Conservation (phyloP, 2,329 filamentous ascomycete species). For the Exophiala sp. region DNA sequence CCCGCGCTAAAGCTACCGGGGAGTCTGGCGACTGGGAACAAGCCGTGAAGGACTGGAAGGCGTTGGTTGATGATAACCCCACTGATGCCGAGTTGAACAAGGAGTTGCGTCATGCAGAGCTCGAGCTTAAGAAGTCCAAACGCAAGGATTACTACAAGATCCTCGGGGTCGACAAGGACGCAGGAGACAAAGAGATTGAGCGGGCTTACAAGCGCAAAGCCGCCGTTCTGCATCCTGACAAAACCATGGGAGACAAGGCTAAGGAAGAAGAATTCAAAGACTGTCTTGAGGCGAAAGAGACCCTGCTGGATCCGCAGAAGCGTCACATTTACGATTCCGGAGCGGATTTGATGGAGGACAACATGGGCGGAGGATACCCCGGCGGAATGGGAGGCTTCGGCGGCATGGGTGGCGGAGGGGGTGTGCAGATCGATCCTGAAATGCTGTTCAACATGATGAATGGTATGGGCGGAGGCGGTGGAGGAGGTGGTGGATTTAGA, state of each 20-base stretch:
- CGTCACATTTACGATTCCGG: slow-evolving; percentile 86
- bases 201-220: slow-evolving; percentile 94
- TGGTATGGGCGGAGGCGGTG: slow-evolving; percentile 34
- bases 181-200: slow-evolving; percentile 80
- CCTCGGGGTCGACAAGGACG: slow-evolving; percentile 78
- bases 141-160: slow-evolving; percentile 99
- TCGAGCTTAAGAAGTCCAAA: slow-evolving; percentile 95
- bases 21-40: slow-evolving; percentile 87
- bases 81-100: slow-evolving; percentile 72
- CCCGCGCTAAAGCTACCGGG: slow-evolving; percentile 83
- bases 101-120: slow-evolving; percentile 82
- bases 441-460: slow-evolving; percentile 45
- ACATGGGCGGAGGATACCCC: slow-evolving; percentile 59
- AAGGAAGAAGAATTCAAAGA: slow-evolving; percentile 96
- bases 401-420: slow-evolving; percentile 46
- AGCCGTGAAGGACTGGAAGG: slow-evolving; percentile 81
- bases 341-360: slow-evolving; percentile 80
- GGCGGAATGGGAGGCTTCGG: slow-evolving; percentile 36
- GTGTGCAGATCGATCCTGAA: slow-evolving; percentile 35
- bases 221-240: slow-evolving; percentile 92
- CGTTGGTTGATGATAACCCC: slow-evolving; percentile 74
- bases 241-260: slow-evolving; percentile 79
- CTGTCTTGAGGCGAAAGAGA: slow-evolving; percentile 94
- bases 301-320: slow-evolving; percentile 89
- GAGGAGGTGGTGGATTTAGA: slow-evolving; percentile 27